phyloP scores from a whole-genome alignment of 192 early-diverging fungal genomes.

The Coemansia sp. region DNA sequence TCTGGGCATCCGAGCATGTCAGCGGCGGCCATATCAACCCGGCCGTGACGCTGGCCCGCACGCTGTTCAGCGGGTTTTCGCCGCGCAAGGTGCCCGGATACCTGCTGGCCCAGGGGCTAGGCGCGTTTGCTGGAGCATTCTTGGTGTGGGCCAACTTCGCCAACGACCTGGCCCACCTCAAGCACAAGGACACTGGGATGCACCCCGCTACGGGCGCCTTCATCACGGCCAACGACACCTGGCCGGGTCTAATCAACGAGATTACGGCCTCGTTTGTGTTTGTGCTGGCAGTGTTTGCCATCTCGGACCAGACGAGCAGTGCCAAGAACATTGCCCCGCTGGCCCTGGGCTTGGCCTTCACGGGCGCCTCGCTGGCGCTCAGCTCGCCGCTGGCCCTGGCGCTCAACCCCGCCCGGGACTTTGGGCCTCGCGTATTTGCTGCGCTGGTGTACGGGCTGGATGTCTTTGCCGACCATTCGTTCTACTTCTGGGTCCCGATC shows the following conservation, averaged over 20 bases:
- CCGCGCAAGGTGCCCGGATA: slow-evolving; percentile 30
- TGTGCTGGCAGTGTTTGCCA: slow-evolving; percentile 52
- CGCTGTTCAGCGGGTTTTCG: slow-evolving; percentile 38
- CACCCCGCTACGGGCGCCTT: slow-evolving; percentile 31
- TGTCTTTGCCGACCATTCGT: slow-evolving; percentile 53
- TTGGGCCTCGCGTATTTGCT: slow-evolving; percentile 66
- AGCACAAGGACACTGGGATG: slow-evolving; percentile 17
- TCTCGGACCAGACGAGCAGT: slow-evolving; percentile 51
- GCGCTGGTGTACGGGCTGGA: slow-evolving; percentile 54
- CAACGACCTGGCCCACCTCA: slow-evolving; percentile 13
- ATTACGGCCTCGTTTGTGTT: slow-evolving; percentile 56
- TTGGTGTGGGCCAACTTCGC: slow-evolving; percentile 39
- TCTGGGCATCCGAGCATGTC: slow-evolving; percentile 26
- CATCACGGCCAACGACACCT: slow-evolving; percentile 14
- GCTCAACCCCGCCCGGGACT: slow-evolving; percentile 69
- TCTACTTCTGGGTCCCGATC: slow-evolving; percentile 66
- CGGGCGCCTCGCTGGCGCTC: slow-evolving; percentile 49
- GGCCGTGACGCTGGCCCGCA: slow-evolving; percentile 37
- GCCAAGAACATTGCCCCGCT: slow-evolving; percentile 46
- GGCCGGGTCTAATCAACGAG: slow-evolving; percentile 43
- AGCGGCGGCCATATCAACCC: slow-evolving; percentile 51
- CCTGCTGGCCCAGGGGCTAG: slow-evolving; percentile 42
- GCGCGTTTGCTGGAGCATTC: slow-evolving; percentile 44
- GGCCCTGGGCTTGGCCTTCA: slow-evolving; percentile 52
- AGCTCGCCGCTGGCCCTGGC: slow-evolving; percentile 53